phyloP scores from a whole-genome alignment of 169 alveolate genomes.

The Theileria sp. region DNA sequence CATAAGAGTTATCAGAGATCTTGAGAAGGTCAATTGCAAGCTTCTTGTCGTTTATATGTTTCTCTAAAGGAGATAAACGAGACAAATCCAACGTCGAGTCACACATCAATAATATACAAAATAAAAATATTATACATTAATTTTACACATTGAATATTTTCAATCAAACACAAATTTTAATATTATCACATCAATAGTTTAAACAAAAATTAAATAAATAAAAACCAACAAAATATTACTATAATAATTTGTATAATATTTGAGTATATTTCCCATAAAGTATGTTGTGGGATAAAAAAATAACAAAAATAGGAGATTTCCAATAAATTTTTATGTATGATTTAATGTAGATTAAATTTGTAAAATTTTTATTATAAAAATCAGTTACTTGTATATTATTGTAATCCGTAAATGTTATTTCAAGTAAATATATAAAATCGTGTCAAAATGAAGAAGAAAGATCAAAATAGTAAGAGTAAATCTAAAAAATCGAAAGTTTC shows the following conservation, averaged over 20 bases:
- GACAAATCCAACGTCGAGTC: not conserved
- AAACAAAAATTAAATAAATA: not conserved
- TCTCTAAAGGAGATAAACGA: conserved; percentile 15
- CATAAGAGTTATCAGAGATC: conserved; percentile 39
- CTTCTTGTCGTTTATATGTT: conserved; percentile 37
- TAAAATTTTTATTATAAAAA: not conserved
- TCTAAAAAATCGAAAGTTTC: not conserved
- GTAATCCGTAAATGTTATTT: not conserved
- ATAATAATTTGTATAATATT: not conserved
- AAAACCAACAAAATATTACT: not conserved
- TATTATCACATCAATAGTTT: not conserved
- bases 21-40: conserved; percentile 53
- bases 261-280: not conserved
- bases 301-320: not conserved
- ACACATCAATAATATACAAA: conserved; percentile 6
- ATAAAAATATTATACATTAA: conserved; percentile 1
- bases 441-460: conserved; percentile 3
- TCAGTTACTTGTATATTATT: not conserved
- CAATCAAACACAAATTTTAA: not conserved
- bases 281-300: not conserved
- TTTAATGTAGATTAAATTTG: not conserved
- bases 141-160: not conserved
- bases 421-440: not conserved
- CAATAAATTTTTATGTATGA: not conserved
- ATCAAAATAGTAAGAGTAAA: conserved; percentile 4